Evolutionary conservation across 768 basidiomycete species (phyloP), one percentile per base, ranked within the genome.

Genomic region (Suillus discolor): DNA sequence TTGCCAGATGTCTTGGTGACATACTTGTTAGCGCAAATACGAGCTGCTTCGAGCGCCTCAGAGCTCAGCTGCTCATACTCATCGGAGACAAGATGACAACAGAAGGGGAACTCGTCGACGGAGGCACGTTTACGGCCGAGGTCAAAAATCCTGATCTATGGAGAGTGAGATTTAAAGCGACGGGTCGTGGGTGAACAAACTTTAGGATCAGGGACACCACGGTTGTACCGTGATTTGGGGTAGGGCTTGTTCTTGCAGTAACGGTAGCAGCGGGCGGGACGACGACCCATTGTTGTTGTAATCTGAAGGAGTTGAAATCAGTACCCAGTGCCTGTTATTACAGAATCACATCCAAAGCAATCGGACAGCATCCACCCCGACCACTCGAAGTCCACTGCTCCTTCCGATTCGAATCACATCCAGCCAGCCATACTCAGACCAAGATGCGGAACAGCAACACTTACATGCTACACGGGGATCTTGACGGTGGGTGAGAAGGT

Each of bases 191-290:
- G 51, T 38, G 23, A 6, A 75, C 81, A 63, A 36, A 89, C 93
- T 85, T 96, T 97, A 71, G 96, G 80, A 76, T 98, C 97, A 72
- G 97, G 97, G 45, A 98, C 97, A 93, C 96, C 97, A 84, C 96
- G 95, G 84, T 97, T 97, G 86, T 97, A 97, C 75, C 95, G 82
- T 64, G 91, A 93, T 82, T 96, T 96, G 66, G 94, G 94, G 84
- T 94, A 96, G 38, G 97, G 96, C 89, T 99, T 99, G 89, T 97
- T 97, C 84, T 98, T 99, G 89, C 96, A 98, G 86, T 98, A 98
- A 72, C 96, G 91, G 85, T 97, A 97, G 89, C 96, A 97, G 74
- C 94, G 91, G 81, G 96, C 95, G 70, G 96, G 96, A 85, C 96
- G 93, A 79, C 96, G 94, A 87, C 96, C 96, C 96, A 97, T 97